Conservation (phyloP, 192 early-diverging fungal genomes). For the Linnemannia elongata region DNA sequence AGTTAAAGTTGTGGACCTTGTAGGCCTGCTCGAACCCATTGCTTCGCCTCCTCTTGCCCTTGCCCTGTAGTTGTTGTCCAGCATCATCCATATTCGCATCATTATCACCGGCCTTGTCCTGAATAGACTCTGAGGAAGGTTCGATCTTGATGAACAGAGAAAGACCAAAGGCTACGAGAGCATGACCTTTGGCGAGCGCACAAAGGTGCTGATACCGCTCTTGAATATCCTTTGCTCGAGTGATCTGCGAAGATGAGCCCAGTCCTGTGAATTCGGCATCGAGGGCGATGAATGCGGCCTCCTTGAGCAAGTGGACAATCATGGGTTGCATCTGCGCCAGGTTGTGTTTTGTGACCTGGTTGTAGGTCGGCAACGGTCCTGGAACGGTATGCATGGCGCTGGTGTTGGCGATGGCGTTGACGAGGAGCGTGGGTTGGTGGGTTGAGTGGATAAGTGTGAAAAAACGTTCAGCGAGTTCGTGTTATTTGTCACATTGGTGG, state of each 20-base stretch:
- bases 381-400: constrained; percentile 15
- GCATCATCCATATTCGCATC: not conserved
- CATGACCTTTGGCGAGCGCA: constrained; percentile 79
- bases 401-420: not conserved
- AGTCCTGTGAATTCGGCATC: constrained; percentile 96
- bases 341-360: constrained; percentile 78
- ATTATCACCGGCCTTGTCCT: not conserved
- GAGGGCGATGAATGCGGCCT: constrained; percentile 83
- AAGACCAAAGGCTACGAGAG: constrained; percentile 89
- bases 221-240: constrained; percentile 76
- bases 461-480: not conserved
- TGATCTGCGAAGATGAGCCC: constrained; percentile 56
- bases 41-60: not conserved
- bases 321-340: constrained; percentile 59
- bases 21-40: constrained; percentile 19
- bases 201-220: constrained; percentile 84
- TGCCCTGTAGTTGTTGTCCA: not conserved
- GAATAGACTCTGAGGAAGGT: not conserved
- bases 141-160: constrained; percentile 67
- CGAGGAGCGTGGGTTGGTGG: not conserved
- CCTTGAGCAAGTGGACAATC: constrained; percentile 61
- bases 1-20: constrained; percentile 74
- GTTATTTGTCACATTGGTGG: not conserved
- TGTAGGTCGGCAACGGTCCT: constrained; percentile 62
- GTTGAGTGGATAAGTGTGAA: not conserved